Percentiles rank a stretch among this genome's conserved stretches.
phyloP scores from a whole-genome alignment of 2,329 filamentous ascomycete species.

The Alternaria alternata region DNA sequence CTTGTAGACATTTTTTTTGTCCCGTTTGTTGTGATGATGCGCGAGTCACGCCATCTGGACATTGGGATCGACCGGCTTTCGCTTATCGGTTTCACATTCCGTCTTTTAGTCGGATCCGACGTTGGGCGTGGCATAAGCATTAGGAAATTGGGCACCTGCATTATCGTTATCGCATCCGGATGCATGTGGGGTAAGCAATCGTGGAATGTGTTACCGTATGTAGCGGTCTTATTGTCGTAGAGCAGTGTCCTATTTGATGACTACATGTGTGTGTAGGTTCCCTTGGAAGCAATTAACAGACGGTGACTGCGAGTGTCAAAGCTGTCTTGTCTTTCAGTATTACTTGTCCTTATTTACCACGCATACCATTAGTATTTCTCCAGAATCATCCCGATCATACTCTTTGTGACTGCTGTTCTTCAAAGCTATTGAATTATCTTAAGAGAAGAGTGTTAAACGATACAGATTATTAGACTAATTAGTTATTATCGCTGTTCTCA shows the following conservation, averaged over 20 bases:
- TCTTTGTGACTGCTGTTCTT: no score
- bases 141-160: neutral
- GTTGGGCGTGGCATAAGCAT: neutral
- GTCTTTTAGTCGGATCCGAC: conserved; percentile 9
- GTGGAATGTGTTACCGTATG: neutral
- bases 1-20: neutral
- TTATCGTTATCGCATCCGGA: neutral
- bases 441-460: no score
- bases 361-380: no score
- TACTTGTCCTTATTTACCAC: no score
- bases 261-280: neutral
- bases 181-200: neutral
- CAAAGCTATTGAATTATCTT: no score
- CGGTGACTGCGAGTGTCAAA: neutral
- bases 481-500: no score
- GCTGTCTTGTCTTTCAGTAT: neutral
- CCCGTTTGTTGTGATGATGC: neutral
- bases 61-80: conserved; percentile 10
- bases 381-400: rapidly evolving
- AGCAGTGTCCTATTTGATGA: neutral
- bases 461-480: no score
- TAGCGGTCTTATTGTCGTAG: neutral
- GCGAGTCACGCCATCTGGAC: conserved; percentile 1
- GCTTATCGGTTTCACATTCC: conserved; percentile 16
- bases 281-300: neutral